phyloP scores from a whole-genome alignment of 1,284 basidiomycete genomes.

The Leccinum fallax region DNA sequence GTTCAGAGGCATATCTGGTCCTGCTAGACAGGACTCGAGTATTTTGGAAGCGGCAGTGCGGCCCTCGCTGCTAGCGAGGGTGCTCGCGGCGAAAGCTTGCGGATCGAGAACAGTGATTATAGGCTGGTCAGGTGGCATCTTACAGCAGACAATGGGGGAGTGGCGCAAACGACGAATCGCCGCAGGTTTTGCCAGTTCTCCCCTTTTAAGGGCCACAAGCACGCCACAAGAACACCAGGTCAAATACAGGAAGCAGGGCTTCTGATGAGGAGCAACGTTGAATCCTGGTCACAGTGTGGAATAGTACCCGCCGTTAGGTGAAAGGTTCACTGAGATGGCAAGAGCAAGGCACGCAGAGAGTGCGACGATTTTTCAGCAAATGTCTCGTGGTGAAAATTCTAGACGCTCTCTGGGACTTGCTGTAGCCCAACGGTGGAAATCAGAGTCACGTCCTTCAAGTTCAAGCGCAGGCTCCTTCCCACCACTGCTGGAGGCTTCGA shows the following conservation, averaged over 20 bases:
- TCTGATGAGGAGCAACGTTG: too few relatives aligned
- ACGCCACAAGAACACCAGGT: neutral
- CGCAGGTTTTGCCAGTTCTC: neutral
- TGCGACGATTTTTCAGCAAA: neutral
- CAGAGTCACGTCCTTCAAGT: neutral
- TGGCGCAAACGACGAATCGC: neutral
- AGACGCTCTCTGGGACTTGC: neutral
- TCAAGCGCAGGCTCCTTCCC: too few relatives aligned
- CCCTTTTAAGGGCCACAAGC: neutral
- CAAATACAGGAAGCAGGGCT: neutral
- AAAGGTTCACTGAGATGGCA: too few relatives aligned
- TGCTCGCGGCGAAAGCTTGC: conserved; percentile 16
- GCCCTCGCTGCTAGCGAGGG: conserved; percentile 18
- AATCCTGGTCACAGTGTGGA: too few relatives aligned
- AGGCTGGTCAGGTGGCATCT: neutral
- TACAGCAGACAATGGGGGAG: neutral
- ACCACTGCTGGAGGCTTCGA: too few relatives aligned
- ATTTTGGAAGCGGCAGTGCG: conserved; percentile 15
- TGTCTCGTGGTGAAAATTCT: neutral
- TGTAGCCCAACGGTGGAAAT: neutral
- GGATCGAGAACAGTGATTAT: conserved; percentile 19
- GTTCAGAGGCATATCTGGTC: conserved; percentile 25
- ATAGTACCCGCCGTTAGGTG: neutral
- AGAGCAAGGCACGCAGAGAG: neutral
- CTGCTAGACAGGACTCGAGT: conserved; percentile 34